Conservation (phyloP, 495 filamentous ascomycete species). For the Cairneyella variabilis region DNA sequence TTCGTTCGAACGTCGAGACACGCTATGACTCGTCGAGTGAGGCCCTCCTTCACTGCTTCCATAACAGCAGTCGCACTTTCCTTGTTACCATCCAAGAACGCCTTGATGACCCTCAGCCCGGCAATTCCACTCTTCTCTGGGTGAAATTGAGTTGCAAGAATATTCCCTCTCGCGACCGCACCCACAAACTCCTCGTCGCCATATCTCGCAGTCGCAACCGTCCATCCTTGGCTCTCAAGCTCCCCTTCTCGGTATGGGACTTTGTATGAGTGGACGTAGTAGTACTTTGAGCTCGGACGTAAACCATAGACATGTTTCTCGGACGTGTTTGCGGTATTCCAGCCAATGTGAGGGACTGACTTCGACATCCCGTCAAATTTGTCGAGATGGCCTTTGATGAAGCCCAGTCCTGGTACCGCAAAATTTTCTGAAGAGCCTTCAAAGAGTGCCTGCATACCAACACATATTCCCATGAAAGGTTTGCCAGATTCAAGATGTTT, state of each 20-base stretch:
- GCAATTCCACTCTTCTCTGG: conserved; percentile 95
- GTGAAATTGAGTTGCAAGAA: conserved; percentile 94
- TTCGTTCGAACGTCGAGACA: conserved; percentile 97
- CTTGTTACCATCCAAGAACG: conserved; percentile 70
- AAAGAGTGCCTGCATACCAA: conserved; percentile 89
- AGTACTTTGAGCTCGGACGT: conserved; percentile 82
- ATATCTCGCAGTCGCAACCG: conserved; percentile 81
- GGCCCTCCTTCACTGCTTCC: conserved; percentile 44
- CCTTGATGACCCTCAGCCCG: conserved; percentile 75
- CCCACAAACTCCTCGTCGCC: conserved; percentile 90
- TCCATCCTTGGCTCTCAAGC: conserved; percentile 78
- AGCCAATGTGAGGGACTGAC: conserved; percentile 95
- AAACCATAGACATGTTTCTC: conserved; percentile 67
- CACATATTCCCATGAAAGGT: conserved; percentile 97
- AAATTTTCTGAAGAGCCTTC: conserved; percentile 75
- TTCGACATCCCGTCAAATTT: conserved; percentile 76
- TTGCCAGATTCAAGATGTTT: conserved; percentile 81
- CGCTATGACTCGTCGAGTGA: conserved; percentile 88
- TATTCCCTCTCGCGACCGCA: conserved; percentile 75
- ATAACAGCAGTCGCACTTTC: conserved; percentile 37
- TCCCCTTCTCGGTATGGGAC: conserved; percentile 67
- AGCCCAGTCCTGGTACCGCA: conserved; percentile 62
- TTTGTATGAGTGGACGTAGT: conserved; percentile 96
- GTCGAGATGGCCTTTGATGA: conserved; percentile 67
- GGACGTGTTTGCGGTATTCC: conserved; percentile 74